Evolutionary conservation across 2,329 filamentous ascomycete genomes (phyloP), one percentile per base, ranked within the genome.

Genomic region (Verticillium longisporum): DNA sequence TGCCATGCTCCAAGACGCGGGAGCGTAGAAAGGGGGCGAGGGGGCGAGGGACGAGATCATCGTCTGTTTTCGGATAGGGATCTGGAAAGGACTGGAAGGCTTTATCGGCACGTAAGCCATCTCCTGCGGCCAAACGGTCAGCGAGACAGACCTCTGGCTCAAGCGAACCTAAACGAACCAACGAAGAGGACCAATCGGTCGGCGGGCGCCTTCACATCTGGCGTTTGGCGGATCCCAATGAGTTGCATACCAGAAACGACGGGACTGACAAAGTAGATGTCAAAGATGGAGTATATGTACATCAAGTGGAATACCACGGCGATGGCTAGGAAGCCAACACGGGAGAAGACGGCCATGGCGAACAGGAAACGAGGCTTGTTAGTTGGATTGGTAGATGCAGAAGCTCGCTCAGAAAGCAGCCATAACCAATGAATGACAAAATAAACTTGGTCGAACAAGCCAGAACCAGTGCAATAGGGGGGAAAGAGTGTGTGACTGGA

Each of bases 231-330:
- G 41, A 96, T 81, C 55, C 80, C 54, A 18, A 34, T n/a, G 63
- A 92, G 84, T 70, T 84, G 86, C 95, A 99, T 99, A 71, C 95
- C 95, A 79, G 89, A 90, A 60, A 98, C 95, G 68, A 99, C 95
- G 26, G 95, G 95, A 73, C 92, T 97, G 72, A 97, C 92, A 72
- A 99, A 99, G 77, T 99, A 98, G 66, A 98, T 95, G 75, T 97
- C 93, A 77, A 99, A 99, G 70, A 98, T 98, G 63, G 92, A 97
- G 72, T 89, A 90, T 61, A 97, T 89, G 75, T 99, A 99, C 66
- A 96, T 85, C 60, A 98, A 75, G 76, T 99, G 96, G 74, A 99
- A 99, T 64, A 94, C 78, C 72, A 97, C 84, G 68, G 95, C 95
- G 72, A 96, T 85, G 72, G 89, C 88, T 74, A 98, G 78, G 74